These are phyloP conservation scores for Pyrenula aspistea DNA, from an alignment of 495 filamentous ascomycete species.

Conservation along the genomic window DNA sequence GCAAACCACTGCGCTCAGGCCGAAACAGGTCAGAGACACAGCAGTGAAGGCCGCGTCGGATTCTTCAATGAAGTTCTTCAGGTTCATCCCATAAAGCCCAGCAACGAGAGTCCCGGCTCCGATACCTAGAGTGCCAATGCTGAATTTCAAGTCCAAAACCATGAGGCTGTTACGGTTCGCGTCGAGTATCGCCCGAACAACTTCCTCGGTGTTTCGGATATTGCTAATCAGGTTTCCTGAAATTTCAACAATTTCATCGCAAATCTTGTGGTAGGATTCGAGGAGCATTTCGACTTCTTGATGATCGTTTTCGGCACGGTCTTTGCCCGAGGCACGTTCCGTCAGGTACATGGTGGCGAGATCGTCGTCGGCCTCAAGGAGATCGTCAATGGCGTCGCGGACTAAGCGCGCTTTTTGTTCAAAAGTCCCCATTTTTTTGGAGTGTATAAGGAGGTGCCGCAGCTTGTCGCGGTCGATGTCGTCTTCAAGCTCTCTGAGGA, in stretches of 20 bases:
- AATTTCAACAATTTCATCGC: constrained; percentile 94
- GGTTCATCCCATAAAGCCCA: constrained; percentile 97
- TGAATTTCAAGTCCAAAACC: constrained; percentile 94
- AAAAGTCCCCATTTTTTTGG: constrained; percentile 91
- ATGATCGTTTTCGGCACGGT: constrained; percentile 75
- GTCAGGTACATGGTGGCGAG: constrained; percentile 89
- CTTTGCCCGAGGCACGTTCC: constrained; percentile 64
- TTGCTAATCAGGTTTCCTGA: constrained; percentile 86
- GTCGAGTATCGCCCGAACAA: constrained; percentile 97
- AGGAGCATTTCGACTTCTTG: constrained; percentile 94
- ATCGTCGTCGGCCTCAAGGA: constrained; percentile 96
- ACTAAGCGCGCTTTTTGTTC: constrained; percentile 94
- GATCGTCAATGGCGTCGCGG: constrained; percentile 86
- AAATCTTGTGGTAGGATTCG: constrained; percentile 94
- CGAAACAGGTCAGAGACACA: constrained; percentile 56
- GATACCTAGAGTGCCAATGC: constrained; percentile 83
- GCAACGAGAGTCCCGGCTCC: constrained; percentile 89
- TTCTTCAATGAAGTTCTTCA: constrained; percentile 98
- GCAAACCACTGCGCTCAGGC: constrained; percentile 65
- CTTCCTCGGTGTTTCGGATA: constrained; percentile 96
- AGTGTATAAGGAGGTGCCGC: constrained; percentile 78
- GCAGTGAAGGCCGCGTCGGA: constrained; percentile 76
- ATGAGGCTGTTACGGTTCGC: constrained; percentile 96
- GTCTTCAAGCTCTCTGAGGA: constrained; percentile 84
- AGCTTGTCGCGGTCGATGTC: constrained; percentile 95